Evolutionary conservation across 257 asterid genomes (phyloP).

Genomic region (Salvia rosmarinus): DNA sequence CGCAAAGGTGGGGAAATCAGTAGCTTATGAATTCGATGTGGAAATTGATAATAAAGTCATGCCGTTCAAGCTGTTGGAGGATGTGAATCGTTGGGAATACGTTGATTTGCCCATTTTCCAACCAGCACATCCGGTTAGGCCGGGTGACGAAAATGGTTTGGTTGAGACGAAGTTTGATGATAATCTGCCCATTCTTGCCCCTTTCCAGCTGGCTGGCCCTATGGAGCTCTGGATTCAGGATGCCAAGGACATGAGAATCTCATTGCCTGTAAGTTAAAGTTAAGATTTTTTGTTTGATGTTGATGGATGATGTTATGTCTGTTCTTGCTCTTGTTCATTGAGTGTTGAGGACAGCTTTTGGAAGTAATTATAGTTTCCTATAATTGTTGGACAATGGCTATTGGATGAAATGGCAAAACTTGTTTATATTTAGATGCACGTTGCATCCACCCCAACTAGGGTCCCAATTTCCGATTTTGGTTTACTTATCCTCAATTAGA

Average conservation of each 20-base stretch:
- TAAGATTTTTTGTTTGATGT: background rate
- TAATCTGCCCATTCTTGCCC: conserved; percentile 77
- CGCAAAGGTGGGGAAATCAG: conserved; percentile 74
- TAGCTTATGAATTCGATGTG: conserved; percentile 89
- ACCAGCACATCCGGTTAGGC: conserved; percentile 44
- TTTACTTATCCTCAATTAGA: too few relatives aligned
- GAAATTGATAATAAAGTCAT: conserved; percentile 79
- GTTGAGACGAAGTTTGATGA: conserved; percentile 56
- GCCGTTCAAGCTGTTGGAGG: conserved; percentile 92
- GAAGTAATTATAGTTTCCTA: background rate
- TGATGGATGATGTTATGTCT: background rate
- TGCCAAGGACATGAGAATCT: conserved; percentile 87
- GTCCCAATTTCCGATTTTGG: too few relatives aligned
- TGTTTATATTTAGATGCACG: too few relatives aligned
- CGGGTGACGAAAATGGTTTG: conserved; percentile 55
- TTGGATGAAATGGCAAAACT: background rate
- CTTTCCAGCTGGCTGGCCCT: conserved; percentile 94
- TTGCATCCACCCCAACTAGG: too few relatives aligned
- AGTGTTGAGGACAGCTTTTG: background rate
- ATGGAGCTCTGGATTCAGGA: conserved; percentile 99
- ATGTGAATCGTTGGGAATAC: conserved; percentile 88
- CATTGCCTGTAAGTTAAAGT: conserved; percentile 75
- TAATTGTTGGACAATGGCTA: background rate
- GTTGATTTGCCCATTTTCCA: conserved; percentile 89
- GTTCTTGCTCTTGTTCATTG: conserved; percentile 7